These are phyloP conservation scores for Saccharomycopsis synnaedendra DNA, from an alignment of 805 yeast species.

Conservation along the genomic window DNA sequence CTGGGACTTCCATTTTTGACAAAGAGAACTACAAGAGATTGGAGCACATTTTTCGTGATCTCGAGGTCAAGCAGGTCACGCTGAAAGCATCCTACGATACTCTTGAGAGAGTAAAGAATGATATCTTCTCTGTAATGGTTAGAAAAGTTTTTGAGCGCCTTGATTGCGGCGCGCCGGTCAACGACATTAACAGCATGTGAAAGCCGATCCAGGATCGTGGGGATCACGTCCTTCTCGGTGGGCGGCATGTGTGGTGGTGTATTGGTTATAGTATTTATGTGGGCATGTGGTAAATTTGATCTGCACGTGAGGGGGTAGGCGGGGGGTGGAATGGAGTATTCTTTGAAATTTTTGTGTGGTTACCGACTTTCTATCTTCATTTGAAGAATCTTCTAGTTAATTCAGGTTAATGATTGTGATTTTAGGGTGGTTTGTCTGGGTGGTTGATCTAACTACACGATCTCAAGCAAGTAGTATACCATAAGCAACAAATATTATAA, in stretches of 20 bases:
- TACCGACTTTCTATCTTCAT: no score
- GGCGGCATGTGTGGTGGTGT: constrained; percentile 3
- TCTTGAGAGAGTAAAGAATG: constrained; percentile 61
- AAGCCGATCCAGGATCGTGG: constrained; percentile 79
- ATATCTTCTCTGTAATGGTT: constrained; percentile 85
- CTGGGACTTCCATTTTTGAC: constrained; percentile 53
- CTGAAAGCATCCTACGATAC: constrained; percentile 35
- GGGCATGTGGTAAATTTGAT: no score
- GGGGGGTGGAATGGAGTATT: no score
- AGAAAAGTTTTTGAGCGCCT: constrained; percentile 80
- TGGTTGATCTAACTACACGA: no score
- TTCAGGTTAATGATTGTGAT: no score
- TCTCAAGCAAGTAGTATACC: no score
- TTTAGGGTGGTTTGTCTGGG: no score
- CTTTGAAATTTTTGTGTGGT: no score
- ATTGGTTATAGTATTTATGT: no score
- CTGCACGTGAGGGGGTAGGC: no score
- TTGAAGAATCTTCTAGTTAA: no score
- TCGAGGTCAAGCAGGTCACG: constrained; percentile 62
- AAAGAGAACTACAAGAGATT: constrained; percentile 73
- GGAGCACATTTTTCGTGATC: constrained; percentile 69
- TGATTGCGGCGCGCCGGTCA: constrained; percentile 84
- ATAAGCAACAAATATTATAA: no score
- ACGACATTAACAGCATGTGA: constrained; percentile 70
- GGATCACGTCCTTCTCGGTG: constrained; percentile 56